Base-by-base conservation (phyloP, 2,329 filamentous ascomycete genomes). In the Beauveria varroae region DNA sequence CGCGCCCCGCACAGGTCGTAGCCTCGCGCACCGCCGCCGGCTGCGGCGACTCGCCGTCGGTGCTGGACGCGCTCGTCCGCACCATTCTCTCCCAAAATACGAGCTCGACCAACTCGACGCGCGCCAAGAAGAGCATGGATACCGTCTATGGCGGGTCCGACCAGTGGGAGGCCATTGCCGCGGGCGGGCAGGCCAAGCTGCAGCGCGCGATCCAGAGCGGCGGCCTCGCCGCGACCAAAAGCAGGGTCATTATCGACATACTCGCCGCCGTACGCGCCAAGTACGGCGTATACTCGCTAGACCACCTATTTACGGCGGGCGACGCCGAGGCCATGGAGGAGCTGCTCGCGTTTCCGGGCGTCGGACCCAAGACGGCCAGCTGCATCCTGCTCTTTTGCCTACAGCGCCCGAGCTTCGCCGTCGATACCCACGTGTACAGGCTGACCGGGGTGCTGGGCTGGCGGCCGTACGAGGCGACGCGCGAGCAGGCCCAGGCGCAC, bases 141-240 rank as follows among this genome's bases (percentile, higher is more conserved):
- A 61, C 57, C 16, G 72, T 67, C 5, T 80, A 80, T 69, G 78
- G 77, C 20, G 68, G 72, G 37, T 75, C 72, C 65, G 75, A 78
- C 63, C 67, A 69, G 30, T 81, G 78, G 78, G 73, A 71, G 0
- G 71, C 67, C 43, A 76, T 81, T 56, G 75, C 68, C 5, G 63
- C 63, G 1, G 78, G 77, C 41, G 76, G 78, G 0, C 70, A 71
- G 47, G 64, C 69, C 16, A 73, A 72, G 64, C 71, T 81, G 6
- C 73, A 78, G 63, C 78, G 85, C 66, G 84, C 89, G 0, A 92
- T 93, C 68, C 85, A 85, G 70, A 79, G 79, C 26, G 90, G 90
- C 34, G 90, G 90, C 0, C 76, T 93, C 1, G 87, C 86, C 16
- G 81, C 82, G 41, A 79, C 84, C n/a, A 95, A 93, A 73, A 89